Evolutionary conservation across 306 rosid genomes (phyloP).

Genomic region (Inga oerstediana): DNA sequence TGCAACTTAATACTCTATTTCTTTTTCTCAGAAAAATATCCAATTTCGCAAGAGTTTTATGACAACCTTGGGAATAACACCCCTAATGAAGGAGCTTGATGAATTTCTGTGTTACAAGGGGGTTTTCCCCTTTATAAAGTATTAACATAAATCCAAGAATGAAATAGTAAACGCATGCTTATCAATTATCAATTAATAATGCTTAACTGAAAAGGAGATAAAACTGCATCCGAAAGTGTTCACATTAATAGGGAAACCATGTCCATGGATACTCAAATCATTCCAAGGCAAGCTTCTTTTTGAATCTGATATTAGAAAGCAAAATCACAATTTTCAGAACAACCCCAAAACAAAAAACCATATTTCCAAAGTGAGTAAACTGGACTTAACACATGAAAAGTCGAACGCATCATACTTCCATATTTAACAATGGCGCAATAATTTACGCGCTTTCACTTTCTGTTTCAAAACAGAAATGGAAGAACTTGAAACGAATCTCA

Average conservation of each 20-base stretch:
- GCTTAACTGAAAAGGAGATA: background rate
- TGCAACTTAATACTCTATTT: background rate
- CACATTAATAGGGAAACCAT: background rate
- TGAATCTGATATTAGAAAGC: background rate
- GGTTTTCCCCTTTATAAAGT: background rate
- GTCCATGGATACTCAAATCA: background rate
- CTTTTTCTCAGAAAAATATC: too few species aligned
- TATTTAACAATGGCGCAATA: background rate
- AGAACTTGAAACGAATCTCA: background rate
- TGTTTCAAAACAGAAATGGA: background rate
- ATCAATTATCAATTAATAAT: background rate
- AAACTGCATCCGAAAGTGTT: background rate
- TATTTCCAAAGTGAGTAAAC: background rate
- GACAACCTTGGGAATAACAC: background rate
- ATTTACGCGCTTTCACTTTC: background rate
- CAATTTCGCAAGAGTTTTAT: background rate
- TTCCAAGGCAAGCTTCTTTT: background rate
- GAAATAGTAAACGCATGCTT: background rate
- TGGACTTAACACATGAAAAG: background rate
- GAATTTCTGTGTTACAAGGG: background rate
- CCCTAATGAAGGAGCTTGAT: background rate
- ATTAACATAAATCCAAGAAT: background rate
- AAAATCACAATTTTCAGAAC: background rate
- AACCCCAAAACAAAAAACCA: background rate
- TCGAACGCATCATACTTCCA: background rate